Evolutionary conservation across 441 rosid species (phyloP), one percentile per base, ranked within the genome.

Genomic region (Eugenia klotzschiana): DNA sequence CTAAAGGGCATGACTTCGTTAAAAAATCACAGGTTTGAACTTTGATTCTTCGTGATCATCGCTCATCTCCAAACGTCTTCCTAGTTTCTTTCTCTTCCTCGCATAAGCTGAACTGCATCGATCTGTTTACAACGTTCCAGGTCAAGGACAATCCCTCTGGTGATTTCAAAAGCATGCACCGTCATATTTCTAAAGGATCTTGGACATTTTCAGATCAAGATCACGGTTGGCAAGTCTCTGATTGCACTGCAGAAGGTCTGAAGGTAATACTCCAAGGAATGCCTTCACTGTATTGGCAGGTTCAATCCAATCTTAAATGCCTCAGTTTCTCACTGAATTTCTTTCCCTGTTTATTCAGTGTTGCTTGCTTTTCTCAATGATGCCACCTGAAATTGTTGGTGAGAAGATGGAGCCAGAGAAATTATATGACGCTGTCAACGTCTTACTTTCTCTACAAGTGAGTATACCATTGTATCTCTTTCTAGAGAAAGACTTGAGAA

Each of bases 361-460:
- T 82, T 93, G 97, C 86, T 83, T 95, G 56, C 86, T 94, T 18
- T 90, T 93, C 60, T 93, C 97, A 56, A 85, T 84, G 89, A 91
- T 93, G 94, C 92, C 94, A 27, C 85, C 91, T 12, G 92, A 93
- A 60, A 86, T 91, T 51, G 94, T 93, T 29, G 98, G 98, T 14
- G 91, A 93, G 87, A 84, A 89, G 55, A 83, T 96, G 82, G 91
- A 91, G 77, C 81, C 90, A 0, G 93, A 92, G 81, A 84, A 82
- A 50, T n/a, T 93, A 37, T 92, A 86, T 14, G 92, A 94, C 82
- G 84, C 98, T 22, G 97, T 96, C 82, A 91, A 93, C 40, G 73
- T 94, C 84, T 27, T 96, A 26, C 85, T 94, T 79, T 94, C 96
- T 25, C 81, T 93, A 1, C 97, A 94, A 87, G 97, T 93, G 54